These are phyloP conservation scores for Malania oleifera DNA, from an alignment of 164 flowering plant species.

Conservation along the genomic window DNA sequence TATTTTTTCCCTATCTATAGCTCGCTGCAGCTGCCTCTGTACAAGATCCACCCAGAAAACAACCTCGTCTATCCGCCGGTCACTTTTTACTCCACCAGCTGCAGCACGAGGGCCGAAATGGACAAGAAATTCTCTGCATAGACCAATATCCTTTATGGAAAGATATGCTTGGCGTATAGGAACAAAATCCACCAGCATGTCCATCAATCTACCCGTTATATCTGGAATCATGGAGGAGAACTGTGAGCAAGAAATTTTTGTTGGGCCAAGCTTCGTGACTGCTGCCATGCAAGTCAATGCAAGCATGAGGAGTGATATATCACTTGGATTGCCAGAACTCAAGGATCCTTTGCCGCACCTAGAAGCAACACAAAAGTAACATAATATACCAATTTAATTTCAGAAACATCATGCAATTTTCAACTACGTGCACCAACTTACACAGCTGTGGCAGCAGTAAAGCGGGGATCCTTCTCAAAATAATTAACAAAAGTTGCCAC, in stretches of 20 bases:
- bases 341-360: constrained; percentile 45
- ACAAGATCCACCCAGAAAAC: constrained; percentile 86
- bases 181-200: constrained; percentile 70
- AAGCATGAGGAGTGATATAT: constrained; percentile 73
- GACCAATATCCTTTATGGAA: constrained; percentile 73
- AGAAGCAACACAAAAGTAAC: constrained; percentile 17
- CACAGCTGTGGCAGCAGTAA: constrained; percentile 68
- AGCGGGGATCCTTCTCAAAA: constrained; percentile 71
- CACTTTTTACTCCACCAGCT: constrained; percentile 52
- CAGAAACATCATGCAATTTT: background rate
- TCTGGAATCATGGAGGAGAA: constrained; percentile 79
- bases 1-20: constrained; percentile 85
- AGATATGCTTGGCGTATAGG: constrained; percentile 67
- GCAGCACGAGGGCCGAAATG: constrained; percentile 97
- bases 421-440: constrained; percentile 31
- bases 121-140: constrained; percentile 78
- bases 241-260: constrained; percentile 81
- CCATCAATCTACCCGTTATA: constrained; percentile 86
- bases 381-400: constrained; percentile 7
- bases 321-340: constrained; percentile 50
- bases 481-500: constrained; percentile 67
- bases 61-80: constrained; percentile 62
- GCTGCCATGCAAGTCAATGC: constrained; percentile 79
- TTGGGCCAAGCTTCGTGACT: constrained; percentile 83
- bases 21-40: constrained; percentile 81